phyloP scores from a whole-genome alignment of 805 yeast genomes.

The Metschnikowia proteae region DNA sequence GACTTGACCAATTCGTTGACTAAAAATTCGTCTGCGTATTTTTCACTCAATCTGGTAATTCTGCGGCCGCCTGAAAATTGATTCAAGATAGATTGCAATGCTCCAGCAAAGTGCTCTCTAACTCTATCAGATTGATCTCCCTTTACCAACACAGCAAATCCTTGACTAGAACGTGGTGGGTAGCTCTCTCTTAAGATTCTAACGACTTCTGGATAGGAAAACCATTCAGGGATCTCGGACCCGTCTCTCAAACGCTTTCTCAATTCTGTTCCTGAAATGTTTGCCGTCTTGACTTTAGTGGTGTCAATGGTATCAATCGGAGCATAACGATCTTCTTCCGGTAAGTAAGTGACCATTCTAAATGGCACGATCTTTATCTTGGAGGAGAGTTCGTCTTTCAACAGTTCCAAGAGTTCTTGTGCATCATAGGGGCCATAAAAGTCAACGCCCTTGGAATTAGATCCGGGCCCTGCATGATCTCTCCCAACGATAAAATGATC shows the following conservation, averaged over 20 bases:
- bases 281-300: conserved; percentile 70
- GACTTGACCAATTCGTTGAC: conserved; percentile 76
- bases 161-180: conserved; percentile 88
- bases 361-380: conserved; percentile 87
- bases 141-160: conserved; percentile 67
- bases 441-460: conserved; percentile 81
- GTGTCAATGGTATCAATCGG: conserved; percentile 89
- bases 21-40: conserved; percentile 52
- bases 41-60: conserved; percentile 49
- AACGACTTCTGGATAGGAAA: conserved; percentile 95
- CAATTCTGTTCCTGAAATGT: conserved; percentile 92
- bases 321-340: conserved; percentile 91
- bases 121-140: conserved; percentile 45
- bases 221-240: conserved; percentile 91
- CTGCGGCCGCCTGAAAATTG: conserved; percentile 85
- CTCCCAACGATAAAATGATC: conserved; percentile 97
- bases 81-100: conserved; percentile 84
- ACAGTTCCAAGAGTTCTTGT: conserved; percentile 77
- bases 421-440: conserved; percentile 98
- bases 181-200: conserved; percentile 84
- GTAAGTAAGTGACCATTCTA: conserved; percentile 94
- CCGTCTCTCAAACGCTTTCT: conserved; percentile 86
- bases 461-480: conserved; percentile 98
- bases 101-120: conserved; percentile 56
- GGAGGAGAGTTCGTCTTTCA: conserved; percentile 64